phyloP scores from a whole-genome alignment of 1,139 yeast genomes.

The Diutina siamensis region DNA sequence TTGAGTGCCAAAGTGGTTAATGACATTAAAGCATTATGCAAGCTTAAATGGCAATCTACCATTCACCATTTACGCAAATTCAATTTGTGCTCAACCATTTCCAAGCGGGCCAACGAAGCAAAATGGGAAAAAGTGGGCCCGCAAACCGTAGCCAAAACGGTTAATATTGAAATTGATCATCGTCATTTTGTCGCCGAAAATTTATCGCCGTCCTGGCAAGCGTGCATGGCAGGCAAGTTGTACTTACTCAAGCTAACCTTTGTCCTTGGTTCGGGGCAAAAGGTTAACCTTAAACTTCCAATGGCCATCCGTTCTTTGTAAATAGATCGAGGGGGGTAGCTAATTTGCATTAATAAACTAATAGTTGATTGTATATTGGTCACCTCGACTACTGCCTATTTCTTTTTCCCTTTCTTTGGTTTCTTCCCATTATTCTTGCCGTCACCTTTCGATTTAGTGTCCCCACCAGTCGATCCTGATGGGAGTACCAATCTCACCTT shows the following conservation, averaged over 20 bases:
- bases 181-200: not conserved
- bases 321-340: not conserved
- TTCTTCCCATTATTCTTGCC: slow-evolving; percentile 7
- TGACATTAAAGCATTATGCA: not conserved
- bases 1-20: not conserved
- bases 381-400: not conserved
- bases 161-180: not conserved
- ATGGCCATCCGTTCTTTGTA: not conserved
- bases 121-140: not conserved
- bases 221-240: slow-evolving; percentile 2
- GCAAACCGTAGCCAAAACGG: not conserved
- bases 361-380: not conserved
- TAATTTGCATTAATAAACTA: not conserved
- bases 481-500: slow-evolving; percentile 31
- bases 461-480: slow-evolving; percentile 11
- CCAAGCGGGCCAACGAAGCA: not conserved
- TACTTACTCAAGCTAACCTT: not conserved
- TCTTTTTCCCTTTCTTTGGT: not conserved
- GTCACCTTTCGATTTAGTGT: slow-evolving; percentile 7
- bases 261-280: not conserved
- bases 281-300: not conserved
- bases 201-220: not conserved
- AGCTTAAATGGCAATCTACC: not conserved
- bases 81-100: not conserved
- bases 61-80: not conserved